Conservation (phyloP, 2,329 filamentous ascomycete species). For the Fusarium luffae region DNA sequence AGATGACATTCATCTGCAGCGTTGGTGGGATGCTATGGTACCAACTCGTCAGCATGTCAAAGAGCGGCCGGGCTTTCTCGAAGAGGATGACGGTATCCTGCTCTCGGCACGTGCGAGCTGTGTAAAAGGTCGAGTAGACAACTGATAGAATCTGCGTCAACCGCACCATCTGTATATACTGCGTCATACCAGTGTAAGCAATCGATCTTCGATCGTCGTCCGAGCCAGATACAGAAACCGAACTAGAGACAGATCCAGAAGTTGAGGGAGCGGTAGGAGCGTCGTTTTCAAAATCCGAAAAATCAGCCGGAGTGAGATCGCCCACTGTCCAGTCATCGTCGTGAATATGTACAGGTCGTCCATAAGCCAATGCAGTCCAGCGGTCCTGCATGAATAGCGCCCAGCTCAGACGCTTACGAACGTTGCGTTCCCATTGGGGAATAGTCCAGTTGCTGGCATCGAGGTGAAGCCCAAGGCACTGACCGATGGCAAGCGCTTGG, state of each 20-base stretch:
- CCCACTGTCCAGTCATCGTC: constrained; percentile 48
- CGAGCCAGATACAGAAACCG: constrained; percentile 28
- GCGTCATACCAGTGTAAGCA: constrained; percentile 52
- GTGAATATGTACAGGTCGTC: constrained; percentile 47
- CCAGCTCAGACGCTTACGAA: constrained; percentile 69
- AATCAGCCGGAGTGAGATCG: constrained; percentile 47
- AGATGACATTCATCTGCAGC: constrained; percentile 57
- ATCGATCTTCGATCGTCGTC: constrained; percentile 49
- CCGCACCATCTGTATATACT: constrained; percentile 60
- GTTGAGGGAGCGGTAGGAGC: constrained; percentile 11
- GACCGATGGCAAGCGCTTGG: constrained; percentile 61
- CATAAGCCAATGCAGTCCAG: constrained; percentile 55
- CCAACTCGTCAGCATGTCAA: constrained; percentile 61
- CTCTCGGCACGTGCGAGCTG: constrained; percentile 44
- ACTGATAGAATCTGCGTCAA: constrained; percentile 60
- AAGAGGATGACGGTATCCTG: constrained; percentile 52
- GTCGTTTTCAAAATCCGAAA: constrained; percentile 47
- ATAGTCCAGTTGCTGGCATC: constrained; percentile 68
- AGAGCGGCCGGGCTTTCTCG: constrained; percentile 60
- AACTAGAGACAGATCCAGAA: constrained; percentile 26
- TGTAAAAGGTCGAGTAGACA: constrained; percentile 60
- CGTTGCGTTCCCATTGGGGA: constrained; percentile 66
- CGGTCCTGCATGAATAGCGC: constrained; percentile 70
- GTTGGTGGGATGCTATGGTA: constrained; percentile 56
- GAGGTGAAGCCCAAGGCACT: constrained; percentile 65